Evolutionary conservation across 495 filamentous ascomycete genomes (phyloP), one percentile per base, ranked within the genome.

Genomic region (Aspergillus bertholletiae): DNA sequence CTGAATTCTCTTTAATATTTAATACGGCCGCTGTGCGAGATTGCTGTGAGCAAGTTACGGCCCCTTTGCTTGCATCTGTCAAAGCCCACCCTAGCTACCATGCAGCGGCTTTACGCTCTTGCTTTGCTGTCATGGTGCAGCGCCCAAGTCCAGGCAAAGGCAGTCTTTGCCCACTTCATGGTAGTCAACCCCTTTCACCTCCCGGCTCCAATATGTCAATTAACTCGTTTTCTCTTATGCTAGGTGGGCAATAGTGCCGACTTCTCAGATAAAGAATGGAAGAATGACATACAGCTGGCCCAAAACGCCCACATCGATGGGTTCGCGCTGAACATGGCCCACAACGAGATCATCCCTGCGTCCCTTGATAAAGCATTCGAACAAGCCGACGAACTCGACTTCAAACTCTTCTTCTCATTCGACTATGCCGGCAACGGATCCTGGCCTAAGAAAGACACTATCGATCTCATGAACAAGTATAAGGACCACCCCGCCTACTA

Each of bases 391-490:
- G 48, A 64, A 8, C 58, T 73, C 5, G 65, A 65, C 20, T 88
- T 90, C 66, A 78, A 74, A 40, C 44, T 89, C 40, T 86, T 89
- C 59, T 63, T 88, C 32, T 89, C 86, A 1, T 89, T 90, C 58
- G 87, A 89, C 64, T 82, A 82, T 55, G 58, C 79, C 62, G 80
- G 76, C 55, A 57, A 75, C 56, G 66, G 81, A 0, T 63, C 59
- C 21, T 90, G 85, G 86, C 51, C 65, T 0, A 64, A 77, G 7
- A 56, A 69, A 6, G 70, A 79, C 51, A 84, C 88, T 4, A 67
- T 77, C 20, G 54, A 60, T 30, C 69, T 78, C n/a, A 75, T 89
- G 53, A 79, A 83, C 46, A 53, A 70, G 8, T 84, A 82, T 66
- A 78, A 73, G 40, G 45, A 50, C 5, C 70, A 63, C 2, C 13